A percentile compares a stretch with the other conserved stretches of the same genome.
Evolutionary conservation across 2,329 filamentous ascomycete species (phyloP).

Genomic region (Fusarium xyrophilum): DNA sequence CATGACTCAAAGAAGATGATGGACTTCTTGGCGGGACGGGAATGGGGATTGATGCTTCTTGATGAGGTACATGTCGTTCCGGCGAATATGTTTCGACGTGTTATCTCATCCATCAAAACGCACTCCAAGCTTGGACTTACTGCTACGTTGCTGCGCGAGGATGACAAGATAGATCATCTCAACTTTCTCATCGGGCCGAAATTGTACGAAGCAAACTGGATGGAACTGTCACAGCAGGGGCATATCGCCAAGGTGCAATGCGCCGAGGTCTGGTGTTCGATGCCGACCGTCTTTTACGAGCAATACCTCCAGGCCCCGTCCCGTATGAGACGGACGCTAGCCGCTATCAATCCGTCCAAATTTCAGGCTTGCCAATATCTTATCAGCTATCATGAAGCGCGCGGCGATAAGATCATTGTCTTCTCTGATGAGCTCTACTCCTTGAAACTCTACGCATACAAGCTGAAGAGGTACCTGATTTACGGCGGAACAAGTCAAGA

Average conservation of each 20-base stretch:
- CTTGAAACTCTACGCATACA: conserved; percentile 83
- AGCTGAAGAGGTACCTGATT: conserved; percentile 83
- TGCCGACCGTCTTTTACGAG: conserved; percentile 98
- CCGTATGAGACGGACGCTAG: conserved; percentile 63
- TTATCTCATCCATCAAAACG: conserved; percentile 90
- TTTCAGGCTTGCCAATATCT: conserved; percentile 97
- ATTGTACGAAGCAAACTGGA: conserved; percentile 98
- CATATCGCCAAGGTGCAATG: conserved; percentile 98
- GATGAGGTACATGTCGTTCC: conserved; percentile 99
- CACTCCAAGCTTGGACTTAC: conserved; percentile 96
- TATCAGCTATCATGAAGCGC: conserved; percentile 95
- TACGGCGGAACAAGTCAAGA: conserved; percentile 86
- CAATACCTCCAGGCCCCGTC: conserved; percentile 80
- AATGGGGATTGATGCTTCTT: conserved; percentile 97
- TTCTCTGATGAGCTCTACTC: conserved; percentile 98
- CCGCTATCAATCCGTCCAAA: conserved; percentile 97
- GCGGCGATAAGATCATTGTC: conserved; percentile 97
- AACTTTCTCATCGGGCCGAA: conserved; percentile 98
- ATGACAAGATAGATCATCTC: conserved; percentile 96
- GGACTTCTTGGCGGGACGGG: conserved; percentile 84
- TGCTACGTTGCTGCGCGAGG: conserved; percentile 90
- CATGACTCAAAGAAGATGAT: conserved; percentile 97
- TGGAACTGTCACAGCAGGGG: conserved; percentile 95
- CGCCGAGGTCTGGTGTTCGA: conserved; percentile 98
- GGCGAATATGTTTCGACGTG: conserved; percentile 94